A percentile compares a stretch with the other conserved stretches of the same genome.
Evolutionary conservation across 768 basidiomycete species (phyloP).

Genomic region (Trametes coccinea): DNA sequence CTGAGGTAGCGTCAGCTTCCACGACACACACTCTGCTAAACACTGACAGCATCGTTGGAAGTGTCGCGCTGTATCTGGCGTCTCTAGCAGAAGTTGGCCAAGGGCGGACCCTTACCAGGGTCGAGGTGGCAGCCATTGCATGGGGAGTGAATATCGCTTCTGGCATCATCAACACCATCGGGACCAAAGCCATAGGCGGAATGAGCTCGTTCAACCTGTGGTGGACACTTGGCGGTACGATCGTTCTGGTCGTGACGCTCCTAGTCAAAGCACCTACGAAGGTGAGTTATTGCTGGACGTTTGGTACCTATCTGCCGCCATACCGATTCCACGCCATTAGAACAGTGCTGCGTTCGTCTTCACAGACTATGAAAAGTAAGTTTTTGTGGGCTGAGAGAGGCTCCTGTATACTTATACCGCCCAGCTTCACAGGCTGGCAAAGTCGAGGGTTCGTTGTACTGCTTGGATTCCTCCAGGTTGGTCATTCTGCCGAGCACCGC

Average conservation of each 20-base stretch:
- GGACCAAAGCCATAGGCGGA: constrained; percentile 55
- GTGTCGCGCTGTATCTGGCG: constrained; percentile 56
- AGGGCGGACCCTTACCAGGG: constrained; percentile 43
- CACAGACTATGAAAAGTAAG: constrained; percentile 56
- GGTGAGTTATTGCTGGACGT: constrained; percentile 30
- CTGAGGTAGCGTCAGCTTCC: constrained; percentile 38
- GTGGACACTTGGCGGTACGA: constrained; percentile 62
- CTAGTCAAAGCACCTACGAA: constrained; percentile 56
- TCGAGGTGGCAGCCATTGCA: constrained; percentile 54
- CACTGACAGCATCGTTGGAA: constrained; percentile 18
- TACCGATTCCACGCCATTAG: constrained; percentile 28
- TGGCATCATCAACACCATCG: constrained; percentile 55
- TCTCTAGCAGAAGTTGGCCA: constrained; percentile 52
- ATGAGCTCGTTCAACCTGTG: constrained; percentile 59
- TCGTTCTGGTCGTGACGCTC: constrained; percentile 57
- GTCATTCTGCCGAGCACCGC: not conserved
- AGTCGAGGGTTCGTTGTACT: constrained; percentile 57
- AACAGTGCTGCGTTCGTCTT: constrained; percentile 56
- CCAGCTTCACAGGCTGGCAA: constrained; percentile 56
- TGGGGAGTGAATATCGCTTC: constrained; percentile 59
- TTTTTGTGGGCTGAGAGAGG: not conserved
- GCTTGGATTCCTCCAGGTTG: constrained; percentile 53
- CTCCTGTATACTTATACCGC: not conserved
- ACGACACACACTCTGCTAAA: not conserved
- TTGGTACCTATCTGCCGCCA: not conserved